Evolutionary conservation across 352 stramenopile genomes (phyloP).

Genomic region (Blastocystis sp.): DNA sequence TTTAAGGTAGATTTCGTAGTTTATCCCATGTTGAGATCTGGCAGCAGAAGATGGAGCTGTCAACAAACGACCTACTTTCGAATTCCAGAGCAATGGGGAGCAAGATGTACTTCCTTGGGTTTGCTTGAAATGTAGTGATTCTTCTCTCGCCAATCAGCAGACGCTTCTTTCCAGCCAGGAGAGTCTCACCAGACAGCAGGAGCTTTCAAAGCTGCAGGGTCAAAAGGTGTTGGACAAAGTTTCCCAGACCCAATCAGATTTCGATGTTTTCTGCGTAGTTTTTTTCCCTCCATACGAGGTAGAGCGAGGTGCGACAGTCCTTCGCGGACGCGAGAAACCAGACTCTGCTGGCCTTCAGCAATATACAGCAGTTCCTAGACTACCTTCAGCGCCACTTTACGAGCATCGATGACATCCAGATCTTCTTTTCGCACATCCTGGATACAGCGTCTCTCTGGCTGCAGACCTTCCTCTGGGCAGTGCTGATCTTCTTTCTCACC

Average conservation of each 20-base stretch:
- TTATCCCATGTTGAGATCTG: neutral
- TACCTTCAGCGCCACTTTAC: neutral
- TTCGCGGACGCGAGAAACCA: neutral
- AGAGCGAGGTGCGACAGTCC: neutral
- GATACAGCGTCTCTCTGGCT: neutral
- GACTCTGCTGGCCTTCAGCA: neutral
- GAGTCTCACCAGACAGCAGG: neutral
- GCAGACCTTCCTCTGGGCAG: neutral
- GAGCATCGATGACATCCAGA: neutral
- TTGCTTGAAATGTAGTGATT: neutral
- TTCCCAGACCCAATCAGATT: neutral
- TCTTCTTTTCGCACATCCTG: neutral
- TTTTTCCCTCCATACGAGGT: neutral
- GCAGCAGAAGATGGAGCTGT: slow-evolving; percentile 1
- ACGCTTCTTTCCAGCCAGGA: neutral
- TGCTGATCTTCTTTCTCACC: neutral
- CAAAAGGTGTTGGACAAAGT: neutral
- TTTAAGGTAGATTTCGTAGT: neutral
- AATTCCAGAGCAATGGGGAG: neutral
- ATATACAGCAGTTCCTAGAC: neutral
- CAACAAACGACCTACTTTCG: neutral
- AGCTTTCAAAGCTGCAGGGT: neutral
- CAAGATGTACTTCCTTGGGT: neutral
- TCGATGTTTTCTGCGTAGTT: neutral
- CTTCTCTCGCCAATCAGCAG: neutral